Evolutionary conservation across 106 monocot genomes (phyloP), one percentile per base, ranked within the genome.

Genomic region (Dioscorea alata): DNA sequence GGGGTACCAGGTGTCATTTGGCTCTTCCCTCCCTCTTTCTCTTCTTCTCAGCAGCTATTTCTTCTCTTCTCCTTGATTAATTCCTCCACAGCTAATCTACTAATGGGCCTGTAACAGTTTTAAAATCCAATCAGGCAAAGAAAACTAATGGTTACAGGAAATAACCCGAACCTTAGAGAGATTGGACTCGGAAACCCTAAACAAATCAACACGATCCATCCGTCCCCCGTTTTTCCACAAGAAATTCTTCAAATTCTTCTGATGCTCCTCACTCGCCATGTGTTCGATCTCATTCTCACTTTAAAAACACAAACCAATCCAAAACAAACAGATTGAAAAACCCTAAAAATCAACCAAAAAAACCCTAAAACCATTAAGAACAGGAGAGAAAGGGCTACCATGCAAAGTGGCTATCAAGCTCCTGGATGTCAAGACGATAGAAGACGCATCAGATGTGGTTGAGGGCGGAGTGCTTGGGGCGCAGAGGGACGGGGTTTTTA

Each of bases 401-500:
- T 14, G 79, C 78, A 57, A 86, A 86, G 54, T 23, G 13, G 76
- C 74, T 66, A 49, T 28, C 91, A 57, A 69, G 21, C 69, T 86
- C 86, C 53, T 21, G 16, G 22, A 95, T 32, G 59, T 95, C 88
- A 19, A 66, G 15, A 56, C 67, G 56, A 71, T 92, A 97, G 80
- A 92, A 97, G 67, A 76, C 48, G 74, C 97, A 97, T 92, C 92
- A 97, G 71, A 97, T 24, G 32, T 79, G 78, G 63, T 68, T 71
- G 59, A 23, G 73, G 12, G 48, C 17, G 49, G 77, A 61, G 25
- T 62, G 72, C 20, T 81, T 81, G 32, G 84, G 68, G 24, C 73
- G 75, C 25, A 84, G 77, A 23, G 60, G 64, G 33, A 79, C 59
- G 15, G 91, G 91, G 50, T 80, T 73, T 20, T 42, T 51, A 33